phyloP scores from a whole-genome alignment of 495 filamentous ascomycete genomes.

The Darksidea phi region DNA sequence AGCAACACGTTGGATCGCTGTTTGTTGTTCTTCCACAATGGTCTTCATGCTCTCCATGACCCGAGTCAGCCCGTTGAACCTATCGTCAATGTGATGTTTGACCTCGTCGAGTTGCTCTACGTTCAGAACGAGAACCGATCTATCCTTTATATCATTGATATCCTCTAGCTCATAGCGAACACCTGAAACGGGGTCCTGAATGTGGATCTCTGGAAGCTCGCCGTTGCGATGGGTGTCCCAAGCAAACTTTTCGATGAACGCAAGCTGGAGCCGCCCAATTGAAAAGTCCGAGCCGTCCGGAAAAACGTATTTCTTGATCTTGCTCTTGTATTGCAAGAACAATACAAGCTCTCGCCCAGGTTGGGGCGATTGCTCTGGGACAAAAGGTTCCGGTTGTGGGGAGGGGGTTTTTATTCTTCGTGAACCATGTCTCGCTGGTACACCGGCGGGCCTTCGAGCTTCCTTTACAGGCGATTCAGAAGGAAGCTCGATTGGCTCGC shows the following conservation, averaged over 20 bases:
- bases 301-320: constrained; percentile 94
- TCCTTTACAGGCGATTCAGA: constrained; percentile 22
- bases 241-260: constrained; percentile 99
- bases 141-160: constrained; percentile 90
- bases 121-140: constrained; percentile 89
- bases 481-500: constrained; percentile 25
- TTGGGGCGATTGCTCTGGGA: constrained; percentile 71
- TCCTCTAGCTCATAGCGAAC: constrained; percentile 96
- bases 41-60: constrained; percentile 79
- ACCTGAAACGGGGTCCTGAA: constrained; percentile 92
- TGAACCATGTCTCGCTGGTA: constrained; percentile 34
- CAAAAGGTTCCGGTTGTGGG: constrained; percentile 54
- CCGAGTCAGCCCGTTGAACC: constrained; percentile 72
- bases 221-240: constrained; percentile 97
- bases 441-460: constrained; percentile 4
- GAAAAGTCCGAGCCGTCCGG: constrained; percentile 81
- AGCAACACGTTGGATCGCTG: constrained; percentile 79
- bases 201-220: constrained; percentile 94
- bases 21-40: constrained; percentile 74
- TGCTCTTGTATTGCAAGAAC: constrained; percentile 95
- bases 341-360: constrained; percentile 86
- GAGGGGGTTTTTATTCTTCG: constrained; percentile 36
- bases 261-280: constrained; percentile 82
- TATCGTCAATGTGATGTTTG: constrained; percentile 92
- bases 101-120: constrained; percentile 95